Evolutionary conservation across 495 filamentous ascomycete species (phyloP).

Genomic region (Neurospora africana): DNA sequence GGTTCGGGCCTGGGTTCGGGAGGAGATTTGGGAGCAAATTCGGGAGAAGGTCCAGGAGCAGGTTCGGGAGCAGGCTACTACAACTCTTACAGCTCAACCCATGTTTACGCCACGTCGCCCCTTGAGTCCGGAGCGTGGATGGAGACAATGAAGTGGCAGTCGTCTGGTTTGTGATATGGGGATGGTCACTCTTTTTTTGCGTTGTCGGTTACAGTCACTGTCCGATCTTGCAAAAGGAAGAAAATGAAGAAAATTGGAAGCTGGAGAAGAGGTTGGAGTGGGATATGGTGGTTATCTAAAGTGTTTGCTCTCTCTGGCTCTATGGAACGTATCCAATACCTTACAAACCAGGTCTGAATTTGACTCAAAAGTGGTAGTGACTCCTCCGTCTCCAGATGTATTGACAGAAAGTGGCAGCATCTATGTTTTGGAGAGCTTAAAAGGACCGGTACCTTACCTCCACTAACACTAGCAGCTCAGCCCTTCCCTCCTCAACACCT

Average conservation of each 20-base stretch:
- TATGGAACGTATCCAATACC: accelerated
- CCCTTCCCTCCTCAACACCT: not conserved
- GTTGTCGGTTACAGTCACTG: not conserved
- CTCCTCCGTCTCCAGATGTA: not conserved
- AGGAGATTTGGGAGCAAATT: too few species aligned
- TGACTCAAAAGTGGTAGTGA: not conserved
- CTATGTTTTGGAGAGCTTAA: not conserved
- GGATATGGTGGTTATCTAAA: not conserved
- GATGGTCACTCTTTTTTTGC: not conserved
- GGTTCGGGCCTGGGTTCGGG: not conserved
- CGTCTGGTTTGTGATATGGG: not conserved
- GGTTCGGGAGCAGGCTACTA: not conserved
- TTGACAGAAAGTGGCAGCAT: not conserved
- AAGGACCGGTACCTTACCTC: not conserved
- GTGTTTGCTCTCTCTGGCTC: not conserved
- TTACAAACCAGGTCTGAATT: not conserved
- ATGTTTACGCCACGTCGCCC: not conserved
- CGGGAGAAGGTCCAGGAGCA: too few species aligned
- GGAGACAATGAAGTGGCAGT: not conserved
- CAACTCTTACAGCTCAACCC: not conserved
- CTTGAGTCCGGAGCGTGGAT: not conserved
- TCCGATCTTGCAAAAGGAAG: not conserved
- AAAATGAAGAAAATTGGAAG: not conserved
- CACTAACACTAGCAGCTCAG: not conserved
- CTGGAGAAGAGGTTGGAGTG: not conserved